phyloP scores from a whole-genome alignment of 306 rosid genomes.

The Cajanus cajan region DNA sequence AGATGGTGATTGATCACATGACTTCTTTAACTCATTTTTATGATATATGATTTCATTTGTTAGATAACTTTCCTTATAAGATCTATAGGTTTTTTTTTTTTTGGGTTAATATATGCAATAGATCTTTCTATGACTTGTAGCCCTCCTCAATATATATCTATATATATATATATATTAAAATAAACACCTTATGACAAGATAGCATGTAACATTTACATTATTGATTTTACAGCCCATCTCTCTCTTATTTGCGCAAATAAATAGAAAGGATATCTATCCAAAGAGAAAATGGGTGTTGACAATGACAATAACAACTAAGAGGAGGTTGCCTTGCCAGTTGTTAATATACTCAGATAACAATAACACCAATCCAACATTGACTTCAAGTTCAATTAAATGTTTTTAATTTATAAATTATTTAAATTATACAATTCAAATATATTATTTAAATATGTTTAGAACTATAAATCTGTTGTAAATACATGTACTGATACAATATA shows the following conservation, averaged over 20 bases:
- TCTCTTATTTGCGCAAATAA: not conserved
- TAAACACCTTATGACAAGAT: not conserved
- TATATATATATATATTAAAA: not conserved
- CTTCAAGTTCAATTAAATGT: not conserved
- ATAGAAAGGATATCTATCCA: not conserved
- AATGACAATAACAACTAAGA: not conserved
- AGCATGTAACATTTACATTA: not conserved
- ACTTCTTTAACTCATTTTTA: too few relatives aligned
- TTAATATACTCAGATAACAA: not conserved
- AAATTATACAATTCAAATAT: not conserved
- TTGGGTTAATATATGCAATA: too few relatives aligned
- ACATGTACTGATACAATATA: too few relatives aligned
- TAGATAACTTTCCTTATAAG: too few relatives aligned
- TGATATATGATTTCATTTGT: too few relatives aligned
- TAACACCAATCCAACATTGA: not conserved
- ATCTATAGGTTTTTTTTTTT: too few relatives aligned
- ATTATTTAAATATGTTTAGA: not conserved
- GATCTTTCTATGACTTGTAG: too few relatives aligned
- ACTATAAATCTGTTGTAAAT: too few relatives aligned
- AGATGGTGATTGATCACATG: too few relatives aligned
- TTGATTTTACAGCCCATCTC: not conserved
- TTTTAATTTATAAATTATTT: not conserved
- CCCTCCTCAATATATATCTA: too few relatives aligned
- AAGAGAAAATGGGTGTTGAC: not conserved
- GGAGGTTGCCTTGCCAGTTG: constrained; percentile 5